These are phyloP conservation scores for Ophiostoma tasmaniense DNA, from an alignment of 2,329 filamentous ascomycete genomes.

Conservation along the genomic window DNA sequence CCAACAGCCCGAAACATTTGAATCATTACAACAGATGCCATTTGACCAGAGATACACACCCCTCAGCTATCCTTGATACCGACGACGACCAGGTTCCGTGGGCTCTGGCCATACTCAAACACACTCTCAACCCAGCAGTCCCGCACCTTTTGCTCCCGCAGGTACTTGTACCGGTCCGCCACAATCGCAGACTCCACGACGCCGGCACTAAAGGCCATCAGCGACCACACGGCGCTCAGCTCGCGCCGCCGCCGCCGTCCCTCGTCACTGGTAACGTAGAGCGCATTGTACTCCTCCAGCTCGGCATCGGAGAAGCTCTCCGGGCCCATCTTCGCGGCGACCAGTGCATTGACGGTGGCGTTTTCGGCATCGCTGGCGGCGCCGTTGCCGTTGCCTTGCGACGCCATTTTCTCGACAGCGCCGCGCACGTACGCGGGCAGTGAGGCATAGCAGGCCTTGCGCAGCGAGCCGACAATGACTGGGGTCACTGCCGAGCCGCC, in stretches of 20 bases:
- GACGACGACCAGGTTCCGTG: conserved; percentile 86
- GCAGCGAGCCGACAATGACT: conserved; percentile 76
- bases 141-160: conserved; percentile 64
- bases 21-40: neutral
- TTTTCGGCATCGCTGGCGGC: conserved; percentile 24
- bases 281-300: conserved; percentile 59
- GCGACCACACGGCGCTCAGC: conserved; percentile 77
- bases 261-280: conserved; percentile 41
- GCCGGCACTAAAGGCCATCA: conserved; percentile 92
- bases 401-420: conserved; percentile 62
- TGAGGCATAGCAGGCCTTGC: conserved; percentile 68
- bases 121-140: conserved; percentile 88
- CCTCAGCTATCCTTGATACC: conserved; percentile 44
- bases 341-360: conserved; percentile 33
- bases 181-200: conserved; percentile 88
- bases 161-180: conserved; percentile 78
- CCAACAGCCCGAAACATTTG: neutral
- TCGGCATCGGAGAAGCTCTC: conserved; percentile 63
- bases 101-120: conserved; percentile 80
- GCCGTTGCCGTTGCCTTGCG: conserved; percentile 18
- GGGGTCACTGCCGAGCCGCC: conserved; percentile 60
- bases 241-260: conserved; percentile 57
- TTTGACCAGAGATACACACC: neutral
- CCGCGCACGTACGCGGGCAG: conserved; percentile 73
- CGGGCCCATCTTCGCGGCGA: conserved; percentile 52